These are phyloP conservation scores for Penicillium longicatenatum DNA, from an alignment of 495 filamentous ascomycete species.

Conservation along the genomic window DNA sequence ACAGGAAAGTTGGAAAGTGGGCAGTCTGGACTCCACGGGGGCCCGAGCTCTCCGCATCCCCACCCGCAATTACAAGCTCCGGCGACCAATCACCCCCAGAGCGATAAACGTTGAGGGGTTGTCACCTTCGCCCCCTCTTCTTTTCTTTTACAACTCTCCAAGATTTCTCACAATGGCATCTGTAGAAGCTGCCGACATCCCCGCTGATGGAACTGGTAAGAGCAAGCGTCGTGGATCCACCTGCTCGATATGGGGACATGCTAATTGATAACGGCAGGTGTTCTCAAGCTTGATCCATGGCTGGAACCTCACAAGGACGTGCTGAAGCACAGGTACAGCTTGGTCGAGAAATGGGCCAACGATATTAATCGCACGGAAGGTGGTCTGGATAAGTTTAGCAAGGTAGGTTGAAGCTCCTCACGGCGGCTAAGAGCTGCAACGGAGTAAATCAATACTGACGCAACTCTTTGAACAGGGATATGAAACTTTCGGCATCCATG, in stretches of 20 bases:
- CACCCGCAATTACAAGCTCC: constrained; percentile 13
- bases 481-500: constrained; percentile 82
- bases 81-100: constrained; percentile 11
- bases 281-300: constrained; percentile 86
- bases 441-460: background rate
- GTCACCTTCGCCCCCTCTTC: constrained; percentile 1
- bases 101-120: constrained; percentile 10
- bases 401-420: constrained; percentile 46
- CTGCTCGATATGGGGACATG: background rate
- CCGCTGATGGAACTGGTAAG: constrained; percentile 28
- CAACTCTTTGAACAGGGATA: constrained; percentile 55
- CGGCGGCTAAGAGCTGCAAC: background rate
- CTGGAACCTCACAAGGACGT: constrained; percentile 81
- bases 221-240: background rate
- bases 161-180: constrained; percentile 13
- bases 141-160: constrained; percentile 1
- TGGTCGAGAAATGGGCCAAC: constrained; percentile 87
- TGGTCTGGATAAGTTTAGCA: constrained; percentile 89
- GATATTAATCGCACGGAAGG: constrained; percentile 82
- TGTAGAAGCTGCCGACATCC: constrained; percentile 3
- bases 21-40: constrained; percentile 11
- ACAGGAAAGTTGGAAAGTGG: constrained; percentile 10
- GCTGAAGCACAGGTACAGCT: constrained; percentile 72
- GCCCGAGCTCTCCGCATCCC: constrained; percentile 22
- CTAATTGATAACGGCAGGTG: constrained; percentile 54